Base-by-base conservation (phyloP, 441 rosid species). In the Croton laevigatus region DNA sequence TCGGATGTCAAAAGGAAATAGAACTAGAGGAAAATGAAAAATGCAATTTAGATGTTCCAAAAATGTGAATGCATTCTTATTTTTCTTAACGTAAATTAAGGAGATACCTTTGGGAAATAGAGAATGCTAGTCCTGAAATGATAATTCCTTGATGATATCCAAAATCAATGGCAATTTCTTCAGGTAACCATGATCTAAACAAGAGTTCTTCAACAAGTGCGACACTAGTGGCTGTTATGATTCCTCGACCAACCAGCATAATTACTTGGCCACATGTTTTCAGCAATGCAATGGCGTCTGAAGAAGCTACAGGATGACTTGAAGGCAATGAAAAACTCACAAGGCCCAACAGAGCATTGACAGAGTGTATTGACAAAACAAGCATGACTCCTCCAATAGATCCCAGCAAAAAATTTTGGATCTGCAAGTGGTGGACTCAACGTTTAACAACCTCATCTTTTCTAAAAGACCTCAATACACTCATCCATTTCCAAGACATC, bases 151-250 rank as follows among this genome's bases (percentile, higher is more conserved):
- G 78, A 74, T 87, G 91, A 84, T 88, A 91, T 63, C 96, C 97
- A 76, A 89, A 80, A 75, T 96, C 97, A 44, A 83, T 53, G 10
- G 94, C 87, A 71, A 96, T 89, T 81, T 96, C 98, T 73, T 85
- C 84, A 68, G 91, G 91, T 78, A 96, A 74, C 98, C 97, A 93
- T 49, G 98, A 85, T 70, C 97, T 86, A 75, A 96, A 93, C 76
- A 93, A 81, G 79, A 96, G 72, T 80, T 96, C 99, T 81, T 93
- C 98, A 71, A 89, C 96, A 60, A 91, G 73, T 75, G 83, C 93
- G 74, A 91, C 73, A 72, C 88, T 69, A 9, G 88, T 79, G 60
- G 96, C 97, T 3, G 91, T 81, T 74, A 83, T 45, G 53, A 86
- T 76, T 78, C 91, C 99, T 79, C 16, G 86, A 73, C 75, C 75